These are phyloP conservation scores for Penicillium sp. DNA, from an alignment of 2,329 filamentous ascomycete genomes.

Conservation along the genomic window DNA sequence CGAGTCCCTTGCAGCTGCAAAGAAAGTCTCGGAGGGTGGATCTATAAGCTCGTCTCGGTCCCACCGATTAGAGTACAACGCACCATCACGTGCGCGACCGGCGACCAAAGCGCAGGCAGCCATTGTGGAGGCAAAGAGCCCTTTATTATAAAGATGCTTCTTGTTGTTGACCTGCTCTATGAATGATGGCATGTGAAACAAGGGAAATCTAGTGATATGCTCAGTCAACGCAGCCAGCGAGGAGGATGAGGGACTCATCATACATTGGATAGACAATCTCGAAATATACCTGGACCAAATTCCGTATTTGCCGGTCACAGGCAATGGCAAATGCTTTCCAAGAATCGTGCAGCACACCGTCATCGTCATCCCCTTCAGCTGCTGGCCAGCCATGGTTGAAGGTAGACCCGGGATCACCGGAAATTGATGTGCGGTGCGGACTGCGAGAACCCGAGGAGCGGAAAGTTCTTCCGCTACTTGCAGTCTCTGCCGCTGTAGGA, in stretches of 20 bases:
- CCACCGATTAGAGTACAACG: conserved; percentile 42
- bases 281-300: conserved; percentile 53
- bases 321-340: conserved; percentile 46
- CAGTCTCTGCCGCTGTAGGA: background rate
- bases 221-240: background rate
- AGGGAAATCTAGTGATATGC: conserved; percentile 42
- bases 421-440: conserved; percentile 13
- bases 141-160: conserved; percentile 46
- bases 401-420: conserved; percentile 20
- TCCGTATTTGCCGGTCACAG: conserved; percentile 40
- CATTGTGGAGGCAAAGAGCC: conserved; percentile 54
- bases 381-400: conserved; percentile 18
- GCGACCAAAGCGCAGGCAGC: conserved; percentile 53
- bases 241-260: conserved; percentile 1
- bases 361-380: conserved; percentile 19
- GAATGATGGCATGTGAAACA: conserved; percentile 52
- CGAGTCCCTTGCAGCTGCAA: conserved; percentile 43
- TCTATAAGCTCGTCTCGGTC: conserved; percentile 30
- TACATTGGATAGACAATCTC: conserved; percentile 56
- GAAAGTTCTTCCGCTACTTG: conserved; percentile 2
- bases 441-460: conserved; percentile 18
- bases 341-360: conserved; percentile 28
- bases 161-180: conserved; percentile 39
- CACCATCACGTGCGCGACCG: conserved; percentile 51
- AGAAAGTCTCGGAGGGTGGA: conserved; percentile 46